Evolutionary conservation across 495 filamentous ascomycete species (phyloP), one percentile per base, ranked within the genome.

Genomic region (Hyaloscypha hepaticicola): DNA sequence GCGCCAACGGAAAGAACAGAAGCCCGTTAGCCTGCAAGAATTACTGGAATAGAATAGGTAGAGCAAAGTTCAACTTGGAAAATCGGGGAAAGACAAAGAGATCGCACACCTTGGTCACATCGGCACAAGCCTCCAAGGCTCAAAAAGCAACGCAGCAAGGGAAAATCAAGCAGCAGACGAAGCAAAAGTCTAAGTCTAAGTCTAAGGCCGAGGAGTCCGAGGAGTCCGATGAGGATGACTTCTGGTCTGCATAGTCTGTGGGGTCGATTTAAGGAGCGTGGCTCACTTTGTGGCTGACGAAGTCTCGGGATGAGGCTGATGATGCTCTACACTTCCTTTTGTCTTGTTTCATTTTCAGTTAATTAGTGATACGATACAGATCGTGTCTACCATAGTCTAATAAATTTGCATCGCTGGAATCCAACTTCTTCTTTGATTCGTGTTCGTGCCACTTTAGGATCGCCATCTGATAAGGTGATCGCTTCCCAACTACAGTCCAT

Each of bases 1-100:
- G 38, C 38, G 16, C 11, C 38, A 0, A 45, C n/a, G 38, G 19
- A 16, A 45, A 45, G 6, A 9, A 9, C 19, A 14, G 38, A 45
- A 45, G 11, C 1, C 5, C 0, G 2, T 24, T 2, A 3, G 66
- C 56, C 16, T 53, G 45, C 34, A 68, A 68, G 45, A 64, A 65
- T 31, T 51, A 45, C 26, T 68, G 66, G 66, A 49, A 56, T 26
- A 48, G 66, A 22, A 24, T 51, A 2, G 61, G 66, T 16, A 19
- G 66, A 38, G 56, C 4, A 2, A 0, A 34, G 3, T 22, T 7
- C n/a, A 28, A 28, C 2, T 50, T 59, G 11, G 61, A 68, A 6
- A 61, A 68, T 50, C 27, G 66, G 24, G 38, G 28, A 16, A 24
- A 28, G 1, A 19, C 9, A 12, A 64, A 53, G 53, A 45, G 38